Conservation (phyloP, 371 early-diverging fungal species). For the Sporodiniella umbellata region DNA sequence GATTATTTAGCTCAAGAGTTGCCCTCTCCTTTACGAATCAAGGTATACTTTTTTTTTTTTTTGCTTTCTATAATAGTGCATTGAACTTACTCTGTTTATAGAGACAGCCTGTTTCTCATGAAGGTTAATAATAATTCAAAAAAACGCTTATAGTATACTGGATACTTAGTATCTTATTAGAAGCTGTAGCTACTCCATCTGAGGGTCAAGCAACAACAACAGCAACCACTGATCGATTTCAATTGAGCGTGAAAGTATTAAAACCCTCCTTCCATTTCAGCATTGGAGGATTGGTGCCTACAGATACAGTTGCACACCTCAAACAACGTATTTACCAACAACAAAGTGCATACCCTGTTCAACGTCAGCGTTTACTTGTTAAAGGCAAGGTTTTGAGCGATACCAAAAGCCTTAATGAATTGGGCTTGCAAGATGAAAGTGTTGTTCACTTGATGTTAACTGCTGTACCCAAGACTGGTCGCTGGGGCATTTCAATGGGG, state of each 20-base stretch:
- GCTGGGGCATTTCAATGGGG: slow-evolving; percentile 27
- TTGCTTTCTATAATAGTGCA: too few relatives aligned
- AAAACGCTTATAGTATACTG: not conserved
- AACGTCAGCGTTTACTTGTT: slow-evolving; percentile 55
- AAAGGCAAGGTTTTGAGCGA: slow-evolving; percentile 64
- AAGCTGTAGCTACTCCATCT: not conserved
- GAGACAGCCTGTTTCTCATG: not conserved
- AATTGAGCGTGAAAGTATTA: slow-evolving; percentile 38
- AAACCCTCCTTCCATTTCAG: slow-evolving; percentile 45
- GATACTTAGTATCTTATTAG: not conserved
- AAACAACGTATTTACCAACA: slow-evolving; percentile 48
- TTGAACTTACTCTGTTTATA: not conserved
- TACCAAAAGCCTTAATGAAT: slow-evolving; percentile 49
- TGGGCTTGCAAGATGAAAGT: slow-evolving; percentile 38
- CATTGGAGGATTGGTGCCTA: slow-evolving; percentile 19
- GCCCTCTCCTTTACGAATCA: slow-evolving; percentile 31
- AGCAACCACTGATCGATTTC: slow-evolving; percentile 6
- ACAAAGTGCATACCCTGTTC: slow-evolving; percentile 27
- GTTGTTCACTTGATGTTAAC: slow-evolving; percentile 54
- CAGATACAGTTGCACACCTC: slow-evolving; percentile 35
- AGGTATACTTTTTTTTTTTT: slow-evolving; percentile 22
- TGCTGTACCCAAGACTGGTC: slow-evolving; percentile 19
- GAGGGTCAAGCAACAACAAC: not conserved
- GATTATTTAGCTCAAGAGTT: slow-evolving; percentile 34
- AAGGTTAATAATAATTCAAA: slow-evolving; percentile 5